Percentiles rank a stretch among this genome's conserved stretches.
Conservation (phyloP, 352 stramenopile species). For the Globisporangium spinosum region DNA sequence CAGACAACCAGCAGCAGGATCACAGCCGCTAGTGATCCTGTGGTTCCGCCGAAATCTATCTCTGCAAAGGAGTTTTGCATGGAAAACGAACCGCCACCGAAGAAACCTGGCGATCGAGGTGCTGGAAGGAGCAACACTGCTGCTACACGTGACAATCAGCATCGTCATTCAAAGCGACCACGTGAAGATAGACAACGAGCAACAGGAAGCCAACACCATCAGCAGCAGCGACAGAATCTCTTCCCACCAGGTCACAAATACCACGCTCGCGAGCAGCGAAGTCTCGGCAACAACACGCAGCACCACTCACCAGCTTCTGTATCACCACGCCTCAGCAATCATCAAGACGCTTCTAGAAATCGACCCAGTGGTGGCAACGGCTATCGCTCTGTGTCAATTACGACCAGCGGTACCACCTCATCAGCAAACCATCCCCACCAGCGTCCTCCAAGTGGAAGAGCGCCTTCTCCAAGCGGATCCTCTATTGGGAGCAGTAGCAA, state of each 20-base stretch:
- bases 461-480: not conserved
- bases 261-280: constrained; percentile 5
- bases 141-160: not conserved
- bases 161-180: constrained; percentile 15
- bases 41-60: constrained; percentile 30
- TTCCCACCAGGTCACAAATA: constrained; percentile 12
- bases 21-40: constrained; percentile 3
- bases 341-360: constrained; percentile 1
- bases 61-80: constrained; percentile 56
- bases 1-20: not conserved
- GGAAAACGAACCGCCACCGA: constrained; percentile 34
- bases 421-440: constrained; percentile 11
- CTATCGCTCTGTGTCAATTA: constrained; percentile 11
- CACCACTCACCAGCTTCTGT: not conserved
- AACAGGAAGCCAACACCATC: not conserved
- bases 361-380: not conserved
- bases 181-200: constrained; percentile 10
- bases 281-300: not conserved
- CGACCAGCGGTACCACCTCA: not conserved
- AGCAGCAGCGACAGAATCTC: constrained; percentile 4
- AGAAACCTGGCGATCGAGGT: not conserved
- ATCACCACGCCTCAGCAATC: not conserved
- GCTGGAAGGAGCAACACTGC: not conserved
- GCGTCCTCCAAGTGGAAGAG: constrained; percentile 10
- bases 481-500: not conserved